Evolutionary conservation across 306 rosid species (phyloP), one percentile per base, ranked within the genome.

Genomic region (Clitoria ternatea): DNA sequence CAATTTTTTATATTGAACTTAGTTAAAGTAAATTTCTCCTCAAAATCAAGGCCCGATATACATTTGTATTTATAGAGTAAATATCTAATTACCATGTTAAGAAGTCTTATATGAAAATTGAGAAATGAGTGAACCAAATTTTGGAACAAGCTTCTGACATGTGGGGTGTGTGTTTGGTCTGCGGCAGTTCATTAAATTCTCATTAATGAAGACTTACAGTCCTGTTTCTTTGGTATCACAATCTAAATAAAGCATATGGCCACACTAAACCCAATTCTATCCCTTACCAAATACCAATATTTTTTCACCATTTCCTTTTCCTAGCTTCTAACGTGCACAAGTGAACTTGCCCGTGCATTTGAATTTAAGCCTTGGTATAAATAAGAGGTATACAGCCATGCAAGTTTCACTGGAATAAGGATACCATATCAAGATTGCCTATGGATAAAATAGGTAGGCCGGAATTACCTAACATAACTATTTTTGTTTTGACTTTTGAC

Each of bases 151-250:
- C 24, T 72, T 42, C 49, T 75, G 77, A 69, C 86, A 84, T 72
- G 85, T 84, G 88, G 73, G 75, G 72, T 81, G 82, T 76, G 12
- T 69, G 86, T 81, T 78, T 72, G 84, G 82, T 70, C 37, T 26
- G 70, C 8, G 52, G 39, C 86, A 75, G 11, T 72, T 79, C 81
- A 75, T 79, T 85, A 23, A 81, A 42, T 72, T 69, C 52, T 56
- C 79, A 61, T 68, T 66, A n/a, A n/a, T n/a, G 52, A 79, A 70
- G 48, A 65, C 15, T 40, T 72, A 61, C 29, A 62, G 77, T 85
- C 61, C 42, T 36, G n/a, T n/a, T n/a, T n/a, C n/a, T n/a, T n/a
- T 67, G 70, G 74, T 69, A 76, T 77, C 74, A 52, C 37, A 72
- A 33, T 49, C 80, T 69, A 71, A 23, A 72, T 42, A 61, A 23